Evolutionary conservation across 2,329 filamentous ascomycete species (phyloP).

Genomic region (Penicillium sp.): DNA sequence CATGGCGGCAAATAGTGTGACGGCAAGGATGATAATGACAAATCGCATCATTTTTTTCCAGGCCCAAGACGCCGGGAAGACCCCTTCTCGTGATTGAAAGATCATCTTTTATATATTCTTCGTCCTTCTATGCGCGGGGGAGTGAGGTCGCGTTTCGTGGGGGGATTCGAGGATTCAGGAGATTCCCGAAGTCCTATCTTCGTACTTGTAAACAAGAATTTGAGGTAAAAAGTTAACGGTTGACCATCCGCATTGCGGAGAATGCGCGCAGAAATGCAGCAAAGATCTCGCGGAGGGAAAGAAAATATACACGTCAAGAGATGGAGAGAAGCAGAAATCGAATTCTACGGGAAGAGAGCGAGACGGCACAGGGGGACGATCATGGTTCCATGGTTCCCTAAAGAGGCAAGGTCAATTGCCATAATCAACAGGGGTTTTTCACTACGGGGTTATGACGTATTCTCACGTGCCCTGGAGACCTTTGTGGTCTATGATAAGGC

Average conservation of each 20-base stretch:
- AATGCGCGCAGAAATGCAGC: constrained; percentile 5
- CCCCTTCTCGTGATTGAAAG: constrained; percentile 25
- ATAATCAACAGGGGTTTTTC: constrained; percentile 6
- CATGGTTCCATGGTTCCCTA: constrained; percentile 20
- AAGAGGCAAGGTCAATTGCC: constrained; percentile 10
- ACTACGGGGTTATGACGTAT: constrained; percentile 7
- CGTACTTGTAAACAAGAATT: not conserved
- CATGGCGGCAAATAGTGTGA: constrained; percentile 26
- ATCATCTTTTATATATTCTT: constrained; percentile 21
- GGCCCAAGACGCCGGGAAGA: constrained; percentile 29
- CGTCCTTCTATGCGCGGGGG: not conserved
- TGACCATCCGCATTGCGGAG: constrained; percentile 23
- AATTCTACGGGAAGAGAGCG: constrained; percentile 1
- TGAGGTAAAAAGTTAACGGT: constrained; percentile 4
- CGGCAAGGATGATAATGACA: constrained; percentile 24
- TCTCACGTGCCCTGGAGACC: not conserved
- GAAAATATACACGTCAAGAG: constrained; percentile 2
- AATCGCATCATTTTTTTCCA: constrained; percentile 35
- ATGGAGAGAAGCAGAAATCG: not conserved
- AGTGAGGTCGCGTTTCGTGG: not conserved
- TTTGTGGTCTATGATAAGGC: not conserved
- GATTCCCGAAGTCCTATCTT: constrained; percentile 1
- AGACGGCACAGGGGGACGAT: constrained; percentile 17
- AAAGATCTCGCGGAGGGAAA: not conserved
- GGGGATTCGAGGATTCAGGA: not conserved